Evolutionary conservation across 225 moss, liverwort and hornwort genomes (phyloP), one percentile per base, ranked within the genome.

Genomic region (Straminergon stramineum): DNA sequence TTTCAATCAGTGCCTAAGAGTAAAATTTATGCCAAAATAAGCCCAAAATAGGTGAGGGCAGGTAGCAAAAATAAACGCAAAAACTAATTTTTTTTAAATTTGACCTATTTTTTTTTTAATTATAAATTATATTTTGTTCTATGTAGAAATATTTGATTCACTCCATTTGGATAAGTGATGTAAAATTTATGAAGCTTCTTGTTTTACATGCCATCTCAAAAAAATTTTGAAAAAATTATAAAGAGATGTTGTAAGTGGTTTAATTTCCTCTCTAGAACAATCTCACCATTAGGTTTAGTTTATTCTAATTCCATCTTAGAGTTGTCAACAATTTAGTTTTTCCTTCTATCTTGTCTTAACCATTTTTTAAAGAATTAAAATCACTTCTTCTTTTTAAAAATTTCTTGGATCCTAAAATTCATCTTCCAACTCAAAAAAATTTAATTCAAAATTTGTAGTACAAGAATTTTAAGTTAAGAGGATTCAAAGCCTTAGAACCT

Each of bases 21-120:
- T 8, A 41, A 27, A 43, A 16, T 15, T 27, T 73, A 27, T 73
- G 15, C 1, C 8, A 26, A 2, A 26, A 41, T 26, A 39, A 70
- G 41, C 3, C 5, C 26, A 5, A 70, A 26, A 13, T 69, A 69
- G 9, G 5, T 0, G 0, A 39, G 3, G 10, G 8, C 0, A 2
- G 4, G 7, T 5, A 67, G 1, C n/a, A 69, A n/a, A 19, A n/a
- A 7, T 7, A 10, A 18, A 31, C 3, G 35, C 5, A 10, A 18
- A 19, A 35, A 10, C 5, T 63, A 28, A 7, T 62, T 32, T 34
- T 20, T 5, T 13, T 28, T 3, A 6, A 6, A 2, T 64, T 66
- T 35, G 18, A 65, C 32, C 32, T 63, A 14, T 6, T 62, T 32
- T 34, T 20, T 21, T 5, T 13, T 28, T 7, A 6, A 6, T 64